Conservation (phyloP, 352 stramenopile genomes). For the Pythium pectinolyticum region DNA sequence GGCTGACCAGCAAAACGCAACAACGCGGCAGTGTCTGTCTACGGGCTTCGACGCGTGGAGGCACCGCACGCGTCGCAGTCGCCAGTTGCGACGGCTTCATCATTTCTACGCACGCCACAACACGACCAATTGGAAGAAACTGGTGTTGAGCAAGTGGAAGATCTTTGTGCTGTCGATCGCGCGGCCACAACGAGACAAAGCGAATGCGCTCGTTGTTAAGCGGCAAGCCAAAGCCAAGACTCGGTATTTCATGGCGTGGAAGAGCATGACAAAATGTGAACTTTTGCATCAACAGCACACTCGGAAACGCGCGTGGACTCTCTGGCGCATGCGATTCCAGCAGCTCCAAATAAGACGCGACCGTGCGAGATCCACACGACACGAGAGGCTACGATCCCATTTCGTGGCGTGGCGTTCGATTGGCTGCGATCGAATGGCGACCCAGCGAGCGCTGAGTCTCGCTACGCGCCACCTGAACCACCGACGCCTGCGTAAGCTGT, state of each 20-base stretch:
- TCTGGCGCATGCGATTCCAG: conserved; percentile 1
- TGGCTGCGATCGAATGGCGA: conserved; percentile 36
- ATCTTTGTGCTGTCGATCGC: conserved; percentile 41
- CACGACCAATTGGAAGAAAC: not conserved
- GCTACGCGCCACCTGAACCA: conserved; percentile 67
- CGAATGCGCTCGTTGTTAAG: not conserved
- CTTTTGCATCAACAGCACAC: not conserved
- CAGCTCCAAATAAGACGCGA: not conserved
- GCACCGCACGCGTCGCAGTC: not conserved
- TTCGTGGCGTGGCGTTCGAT: conserved; percentile 49
- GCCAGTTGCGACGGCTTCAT: conserved; percentile 21
- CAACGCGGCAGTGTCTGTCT: not conserved
- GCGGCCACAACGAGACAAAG: conserved; percentile 16
- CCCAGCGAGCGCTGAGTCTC: conserved; percentile 46
- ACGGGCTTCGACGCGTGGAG: conserved; percentile 8
- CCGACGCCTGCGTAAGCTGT: conserved; percentile 60
- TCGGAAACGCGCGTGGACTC: not conserved
- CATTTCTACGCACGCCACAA: conserved; percentile 2
- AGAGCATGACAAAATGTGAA: not conserved
- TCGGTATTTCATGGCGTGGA: conserved; percentile 11
- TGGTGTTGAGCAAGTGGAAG: conserved; percentile 39
- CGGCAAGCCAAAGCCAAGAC: not conserved
- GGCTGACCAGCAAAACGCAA: not conserved
- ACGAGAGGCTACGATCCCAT: conserved; percentile 20
- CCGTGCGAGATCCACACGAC: not conserved